Conservation (phyloP, 768 basidiomycete genomes). For the Agaricus sinodeliciosus region DNA sequence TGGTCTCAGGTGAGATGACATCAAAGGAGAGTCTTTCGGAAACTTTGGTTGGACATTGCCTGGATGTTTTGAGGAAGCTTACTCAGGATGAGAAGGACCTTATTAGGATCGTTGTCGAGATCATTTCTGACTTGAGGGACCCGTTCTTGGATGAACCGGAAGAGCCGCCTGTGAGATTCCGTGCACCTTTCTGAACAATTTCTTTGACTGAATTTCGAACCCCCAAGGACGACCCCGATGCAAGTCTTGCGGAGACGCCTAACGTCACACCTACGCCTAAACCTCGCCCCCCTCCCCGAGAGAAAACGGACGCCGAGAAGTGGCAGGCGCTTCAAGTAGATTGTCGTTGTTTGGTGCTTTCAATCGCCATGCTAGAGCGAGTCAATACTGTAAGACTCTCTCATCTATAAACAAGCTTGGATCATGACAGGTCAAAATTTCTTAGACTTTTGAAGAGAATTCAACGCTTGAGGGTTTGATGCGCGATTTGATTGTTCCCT, state of each 20-base stretch:
- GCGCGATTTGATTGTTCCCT: slow-evolving; percentile 82
- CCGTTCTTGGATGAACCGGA: slow-evolving; percentile 28
- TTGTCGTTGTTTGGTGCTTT: slow-evolving; percentile 73
- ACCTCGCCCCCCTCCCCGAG: slow-evolving; percentile 19
- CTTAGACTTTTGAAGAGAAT: slow-evolving; percentile 68
- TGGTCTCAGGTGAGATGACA: slow-evolving; percentile 68
- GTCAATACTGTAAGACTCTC: slow-evolving; percentile 70
- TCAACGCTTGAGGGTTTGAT: slow-evolving; percentile 79
- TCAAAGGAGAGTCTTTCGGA: slow-evolving; percentile 65
- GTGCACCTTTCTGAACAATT: not conserved
- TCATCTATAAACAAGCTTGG: slow-evolving; percentile 11
- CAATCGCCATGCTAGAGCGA: slow-evolving; percentile 84
- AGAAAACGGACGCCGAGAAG: slow-evolving; percentile 56
- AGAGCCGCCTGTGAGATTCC: slow-evolving; percentile 1
- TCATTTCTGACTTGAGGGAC: slow-evolving; percentile 75
- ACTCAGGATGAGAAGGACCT: slow-evolving; percentile 76
- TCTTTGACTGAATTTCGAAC: not conserved
- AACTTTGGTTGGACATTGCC: slow-evolving; percentile 59
- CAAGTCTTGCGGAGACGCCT: slow-evolving; percentile 23
- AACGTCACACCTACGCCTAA: slow-evolving; percentile 16
- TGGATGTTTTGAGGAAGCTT: slow-evolving; percentile 76
- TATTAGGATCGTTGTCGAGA: slow-evolving; percentile 84
- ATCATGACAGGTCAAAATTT: slow-evolving; percentile 13
- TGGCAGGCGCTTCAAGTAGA: slow-evolving; percentile 30
- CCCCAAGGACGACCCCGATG: slow-evolving; percentile 16